These are phyloP conservation scores for Diaporthe caulivora DNA, from an alignment of 2,329 filamentous ascomycete species.

Conservation along the genomic window DNA sequence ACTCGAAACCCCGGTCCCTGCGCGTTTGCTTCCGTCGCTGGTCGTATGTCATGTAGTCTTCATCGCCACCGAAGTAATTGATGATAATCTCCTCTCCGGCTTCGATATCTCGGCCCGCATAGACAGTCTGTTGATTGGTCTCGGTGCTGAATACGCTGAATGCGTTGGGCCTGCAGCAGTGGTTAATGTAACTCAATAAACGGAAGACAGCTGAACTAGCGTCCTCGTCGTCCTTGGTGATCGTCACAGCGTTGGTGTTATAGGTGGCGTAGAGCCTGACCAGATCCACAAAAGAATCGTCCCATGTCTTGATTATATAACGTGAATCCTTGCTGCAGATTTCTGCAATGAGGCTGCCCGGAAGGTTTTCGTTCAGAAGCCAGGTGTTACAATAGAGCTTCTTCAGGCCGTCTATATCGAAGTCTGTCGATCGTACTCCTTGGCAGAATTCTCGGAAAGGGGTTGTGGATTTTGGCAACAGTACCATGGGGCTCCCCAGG, in stretches of 20 bases:
- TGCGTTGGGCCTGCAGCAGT: conserved; percentile 46
- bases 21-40: neutral
- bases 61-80: conserved; percentile 39
- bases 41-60: neutral
- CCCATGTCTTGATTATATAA: neutral
- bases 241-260: conserved; percentile 9
- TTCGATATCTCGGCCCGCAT: conserved; percentile 44
- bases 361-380: neutral
- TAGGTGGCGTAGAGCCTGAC: conserved; percentile 7
- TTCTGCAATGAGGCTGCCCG: neutral
- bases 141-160: conserved; percentile 44
- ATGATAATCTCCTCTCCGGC: conserved; percentile 45
- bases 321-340: neutral
- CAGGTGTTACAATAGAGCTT: neutral
- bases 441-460: neutral
- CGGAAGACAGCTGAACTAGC: conserved; percentile 6
- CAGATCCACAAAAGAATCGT: neutral
- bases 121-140: conserved; percentile 42
- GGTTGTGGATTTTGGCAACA: neutral
- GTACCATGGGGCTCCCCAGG: conserved; percentile 8
- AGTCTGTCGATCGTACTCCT: neutral
- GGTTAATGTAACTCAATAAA: conserved; percentile 44
- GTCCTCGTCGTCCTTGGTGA: conserved; percentile 3
- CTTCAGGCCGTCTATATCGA: neutral
- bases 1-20: conserved; percentile 5